Evolutionary conservation across 352 stramenopile species (phyloP).

Genomic region (Phytophthora palmivora): DNA sequence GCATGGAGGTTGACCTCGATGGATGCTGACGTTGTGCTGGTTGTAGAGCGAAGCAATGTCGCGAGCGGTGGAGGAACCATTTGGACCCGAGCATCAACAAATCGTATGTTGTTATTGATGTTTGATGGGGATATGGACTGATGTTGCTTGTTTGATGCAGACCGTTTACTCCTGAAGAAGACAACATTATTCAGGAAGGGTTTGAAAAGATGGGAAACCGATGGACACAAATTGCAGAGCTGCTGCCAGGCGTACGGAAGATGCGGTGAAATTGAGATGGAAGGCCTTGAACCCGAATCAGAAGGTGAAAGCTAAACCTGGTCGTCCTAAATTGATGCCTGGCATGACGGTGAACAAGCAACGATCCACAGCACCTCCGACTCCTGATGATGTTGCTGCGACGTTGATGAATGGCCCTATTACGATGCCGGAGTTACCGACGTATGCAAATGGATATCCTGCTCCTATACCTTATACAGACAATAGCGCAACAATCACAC

Average conservation of each 20-base stretch:
- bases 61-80: constrained; percentile 97
- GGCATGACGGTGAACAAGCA: constrained; percentile 59
- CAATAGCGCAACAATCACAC: constrained; percentile 25
- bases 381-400: constrained; percentile 62
- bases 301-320: constrained; percentile 64
- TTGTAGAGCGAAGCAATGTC: constrained; percentile 93
- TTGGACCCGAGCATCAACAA: constrained; percentile 94
- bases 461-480: constrained; percentile 25
- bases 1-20: neutral
- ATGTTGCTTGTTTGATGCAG: constrained; percentile 31
- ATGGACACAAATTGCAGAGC: constrained; percentile 94
- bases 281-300: constrained; percentile 73
- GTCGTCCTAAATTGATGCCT: constrained; percentile 68
- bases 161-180: constrained; percentile 91
- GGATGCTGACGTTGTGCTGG: constrained; percentile 14
- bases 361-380: constrained; percentile 48
- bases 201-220: constrained; percentile 94
- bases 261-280: constrained; percentile 90
- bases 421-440: constrained; percentile 33
- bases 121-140: neutral
- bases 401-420: constrained; percentile 49
- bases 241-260: constrained; percentile 86
- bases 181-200: constrained; percentile 92
- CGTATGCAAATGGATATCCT: constrained; percentile 28
- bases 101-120: constrained; percentile 44